A percentile compares a stretch with the other conserved stretches of the same genome.
phyloP scores from a whole-genome alignment of 2,329 filamentous ascomycete genomes.

The Coleophoma crateriformis region DNA sequence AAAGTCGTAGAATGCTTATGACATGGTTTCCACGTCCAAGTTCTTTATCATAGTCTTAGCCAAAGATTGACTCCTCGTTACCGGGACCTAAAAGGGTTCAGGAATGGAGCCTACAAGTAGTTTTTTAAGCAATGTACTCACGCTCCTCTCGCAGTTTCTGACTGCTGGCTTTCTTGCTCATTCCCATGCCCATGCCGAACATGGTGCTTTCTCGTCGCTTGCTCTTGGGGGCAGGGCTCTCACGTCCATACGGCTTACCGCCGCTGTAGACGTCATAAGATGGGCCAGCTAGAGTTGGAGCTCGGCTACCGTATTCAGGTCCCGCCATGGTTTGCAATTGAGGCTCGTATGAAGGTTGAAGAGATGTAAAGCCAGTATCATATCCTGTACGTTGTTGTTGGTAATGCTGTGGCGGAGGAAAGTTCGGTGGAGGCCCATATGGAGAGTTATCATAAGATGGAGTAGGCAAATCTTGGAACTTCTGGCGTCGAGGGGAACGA shows the following conservation, averaged over 20 bases:
- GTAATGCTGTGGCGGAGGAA: conserved; percentile 26
- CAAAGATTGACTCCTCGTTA: conserved; percentile 26
- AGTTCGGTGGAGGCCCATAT: conserved; percentile 34
- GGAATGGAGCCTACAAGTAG: background rate
- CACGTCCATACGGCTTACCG: conserved; percentile 22
- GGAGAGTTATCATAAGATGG: conserved; percentile 54
- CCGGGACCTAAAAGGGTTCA: conserved; percentile 17
- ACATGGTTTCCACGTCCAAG: background rate
- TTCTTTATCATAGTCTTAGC: conserved; percentile 11
- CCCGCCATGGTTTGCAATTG: conserved; percentile 19
- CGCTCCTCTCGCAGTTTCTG: conserved; percentile 22
- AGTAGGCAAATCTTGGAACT: conserved; percentile 62
- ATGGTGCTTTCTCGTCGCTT: conserved; percentile 57
- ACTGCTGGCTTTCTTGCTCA: conserved; percentile 26
- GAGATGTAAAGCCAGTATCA: conserved; percentile 44
- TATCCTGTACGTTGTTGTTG: conserved; percentile 25
- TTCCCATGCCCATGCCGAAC: conserved; percentile 42
- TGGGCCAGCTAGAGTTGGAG: conserved; percentile 20
- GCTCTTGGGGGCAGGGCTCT: conserved; percentile 30
- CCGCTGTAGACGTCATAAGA: conserved; percentile 34
- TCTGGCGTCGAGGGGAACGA: conserved; percentile 58
- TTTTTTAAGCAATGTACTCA: conserved; percentile 11
- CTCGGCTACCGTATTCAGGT: conserved; percentile 22
- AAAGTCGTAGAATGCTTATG: conserved; percentile 10
- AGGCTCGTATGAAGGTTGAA: conserved; percentile 42